phyloP scores from a whole-genome alignment of 176 grass and related monocot species.

The Alloteropsis semialata region DNA sequence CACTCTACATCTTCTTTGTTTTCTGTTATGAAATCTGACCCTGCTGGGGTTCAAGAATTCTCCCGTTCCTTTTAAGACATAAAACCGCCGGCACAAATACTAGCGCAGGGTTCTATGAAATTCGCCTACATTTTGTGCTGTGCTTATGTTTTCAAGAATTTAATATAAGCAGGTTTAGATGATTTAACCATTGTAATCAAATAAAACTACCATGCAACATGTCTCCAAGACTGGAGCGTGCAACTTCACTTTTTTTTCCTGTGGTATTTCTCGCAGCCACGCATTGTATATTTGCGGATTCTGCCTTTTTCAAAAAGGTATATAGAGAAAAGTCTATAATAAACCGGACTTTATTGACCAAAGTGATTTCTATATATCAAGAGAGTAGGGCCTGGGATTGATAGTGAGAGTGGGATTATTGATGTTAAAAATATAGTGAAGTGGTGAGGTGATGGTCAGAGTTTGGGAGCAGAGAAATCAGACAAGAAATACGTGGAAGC shows the following conservation, averaged over 20 bases:
- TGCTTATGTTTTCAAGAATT: neutral
- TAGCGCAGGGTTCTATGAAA: neutral
- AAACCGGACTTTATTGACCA: neutral
- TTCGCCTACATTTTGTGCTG: neutral
- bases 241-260: neutral
- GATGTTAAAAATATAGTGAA: neutral
- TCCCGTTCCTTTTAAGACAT: neutral
- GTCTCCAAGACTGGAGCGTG: neutral
- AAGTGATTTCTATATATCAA: neutral
- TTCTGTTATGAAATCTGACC: neutral
- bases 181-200: neutral
- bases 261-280: neutral
- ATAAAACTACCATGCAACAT: neutral
- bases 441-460: conserved; percentile 9
- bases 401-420: neutral
- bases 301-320: neutral
- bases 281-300: neutral
- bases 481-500: neutral
- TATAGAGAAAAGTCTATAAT: neutral
- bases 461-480: neutral
- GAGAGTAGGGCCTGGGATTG: neutral
- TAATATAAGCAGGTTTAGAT: neutral
- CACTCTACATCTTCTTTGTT: neutral
- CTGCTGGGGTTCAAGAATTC: too few relatives aligned
- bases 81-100: neutral